Percentiles rank a stretch among this genome's conserved stretches.
Evolutionary conservation across 75 land plant genomes (phyloP).

Genomic region (Ceratopteris richardii): DNA sequence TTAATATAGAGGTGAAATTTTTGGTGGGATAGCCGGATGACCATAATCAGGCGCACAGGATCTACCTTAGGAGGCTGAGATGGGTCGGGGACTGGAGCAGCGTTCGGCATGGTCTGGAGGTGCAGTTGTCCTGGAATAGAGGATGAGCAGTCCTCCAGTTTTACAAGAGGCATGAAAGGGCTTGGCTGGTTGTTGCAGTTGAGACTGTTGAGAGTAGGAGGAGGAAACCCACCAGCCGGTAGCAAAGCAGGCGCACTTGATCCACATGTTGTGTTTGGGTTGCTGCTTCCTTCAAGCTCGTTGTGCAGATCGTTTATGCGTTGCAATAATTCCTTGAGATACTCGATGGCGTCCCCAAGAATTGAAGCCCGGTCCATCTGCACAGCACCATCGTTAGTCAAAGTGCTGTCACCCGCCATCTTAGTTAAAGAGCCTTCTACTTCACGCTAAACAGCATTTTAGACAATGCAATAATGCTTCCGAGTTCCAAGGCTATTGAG

Average conservation of each 20-base stretch:
- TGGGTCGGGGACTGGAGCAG: background rate
- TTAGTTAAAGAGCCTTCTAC: too few species aligned
- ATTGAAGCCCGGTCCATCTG: slow-evolving; percentile 99
- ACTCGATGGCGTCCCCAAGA: slow-evolving; percentile 95
- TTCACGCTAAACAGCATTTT: too few species aligned
- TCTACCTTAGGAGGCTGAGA: slow-evolving; percentile 4
- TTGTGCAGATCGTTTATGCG: slow-evolving; percentile 90
- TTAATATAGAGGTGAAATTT: too few species aligned
- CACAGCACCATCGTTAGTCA: background rate
- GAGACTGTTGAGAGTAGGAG: background rate
- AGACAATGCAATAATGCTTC: too few species aligned
- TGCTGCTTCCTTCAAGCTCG: slow-evolving; percentile 50
- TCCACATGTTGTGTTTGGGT: too few species aligned
- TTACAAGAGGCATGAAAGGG: background rate
- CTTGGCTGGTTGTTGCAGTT: background rate
- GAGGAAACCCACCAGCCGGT: background rate
- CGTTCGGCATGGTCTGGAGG: background rate
- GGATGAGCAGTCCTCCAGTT: too few species aligned
- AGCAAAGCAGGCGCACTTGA: too few species aligned
- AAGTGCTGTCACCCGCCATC: too few species aligned
- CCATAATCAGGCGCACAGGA: too few species aligned
- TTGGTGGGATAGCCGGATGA: too few species aligned
- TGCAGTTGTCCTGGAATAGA: background rate
- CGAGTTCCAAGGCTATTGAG: too few species aligned
- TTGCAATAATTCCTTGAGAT: slow-evolving; percentile 92